Evolutionary conservation across 106 monocot genomes (phyloP), one percentile per base, ranked within the genome.

Genomic region (Dendrobium nobile): DNA sequence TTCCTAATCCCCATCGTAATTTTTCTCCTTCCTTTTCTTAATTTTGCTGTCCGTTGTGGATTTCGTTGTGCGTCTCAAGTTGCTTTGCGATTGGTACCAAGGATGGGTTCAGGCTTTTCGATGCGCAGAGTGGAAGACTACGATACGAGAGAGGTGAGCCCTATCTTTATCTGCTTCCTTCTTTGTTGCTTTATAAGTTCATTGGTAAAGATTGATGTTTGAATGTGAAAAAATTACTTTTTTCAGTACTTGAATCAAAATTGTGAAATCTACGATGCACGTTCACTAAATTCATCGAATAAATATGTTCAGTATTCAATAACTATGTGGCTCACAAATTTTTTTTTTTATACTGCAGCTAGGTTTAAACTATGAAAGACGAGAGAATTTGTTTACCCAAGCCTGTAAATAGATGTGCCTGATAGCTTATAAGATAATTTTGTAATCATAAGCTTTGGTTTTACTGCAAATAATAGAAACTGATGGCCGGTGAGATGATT

Each of bases 71-170:
- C 55, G 24, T 74, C 55, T 11, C 5, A 87, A 94, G 97, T 79
- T 90, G 77, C 72, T 97, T 97, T 77, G 79, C 92, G 9, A 79
- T 97, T 67, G 92, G 86, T 54, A 94, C 97, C 8, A 94, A 77
- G 82, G 89, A 97, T 54, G 97, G 97, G 47, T 94, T 97, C 59
- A 92, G 81, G 87, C 79, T 97, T 24, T 97, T 92, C 77, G 89
- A 97, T 78, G 82, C 88, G 26, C 82, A 77, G 19, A 92, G 54
- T 31, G 97, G 97, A 51, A 89, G 82, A 67, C 75, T 94, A 16
- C 87, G 87, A 81, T 92, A 85, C 77, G 87, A 92, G 80, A 94
- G 79, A 78, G 61, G 95, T 93, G 75, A 86, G 88, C 10, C 40
- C 20, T 1, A 41, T 45, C 24, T 18, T 3, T 24, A 41, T 20